A percentile compares a stretch with the other conserved stretches of the same genome.
Conservation (phyloP, 768 basidiomycete species). For the Trametes maxima region DNA sequence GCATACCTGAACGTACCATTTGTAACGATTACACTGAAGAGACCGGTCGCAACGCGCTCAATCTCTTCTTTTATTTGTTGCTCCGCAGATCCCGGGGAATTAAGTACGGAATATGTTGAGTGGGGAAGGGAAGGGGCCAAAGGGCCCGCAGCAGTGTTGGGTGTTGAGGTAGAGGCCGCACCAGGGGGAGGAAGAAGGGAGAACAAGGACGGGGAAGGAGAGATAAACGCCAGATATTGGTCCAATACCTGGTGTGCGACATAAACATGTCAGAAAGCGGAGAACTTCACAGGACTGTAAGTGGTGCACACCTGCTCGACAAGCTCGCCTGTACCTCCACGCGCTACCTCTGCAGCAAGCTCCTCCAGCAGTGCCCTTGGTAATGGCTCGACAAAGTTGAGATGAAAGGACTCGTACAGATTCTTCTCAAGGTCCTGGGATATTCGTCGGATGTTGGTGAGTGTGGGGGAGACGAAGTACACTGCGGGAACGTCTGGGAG, state of each 20-base stretch:
- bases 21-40: constrained; percentile 91
- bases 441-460: constrained; percentile 85
- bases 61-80: constrained; percentile 92
- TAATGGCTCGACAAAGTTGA: constrained; percentile 94
- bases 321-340: constrained; percentile 78
- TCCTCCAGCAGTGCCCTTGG: constrained; percentile 90
- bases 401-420: constrained; percentile 90
- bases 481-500: constrained; percentile 95
- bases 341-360: constrained; percentile 85
- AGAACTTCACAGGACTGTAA: constrained; percentile 41
- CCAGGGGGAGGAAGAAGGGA: constrained; percentile 73
- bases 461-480: constrained; percentile 93
- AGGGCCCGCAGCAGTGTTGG: constrained; percentile 40
- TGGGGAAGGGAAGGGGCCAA: constrained; percentile 38
- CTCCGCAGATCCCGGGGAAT: constrained; percentile 89
- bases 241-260: constrained; percentile 71
- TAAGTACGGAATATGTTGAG: constrained; percentile 84
- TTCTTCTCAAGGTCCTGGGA: constrained; percentile 89
- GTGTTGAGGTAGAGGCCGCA: constrained; percentile 36
- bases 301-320: constrained; percentile 67
- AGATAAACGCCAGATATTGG: constrained; percentile 95
- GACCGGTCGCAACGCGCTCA: constrained; percentile 84
- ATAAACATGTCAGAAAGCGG: constrained; percentile 21
- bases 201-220: constrained; percentile 91
- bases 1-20: constrained; percentile 55